These are phyloP conservation scores for Gossypium australe DNA, from an alignment of 345 rosid species.

Conservation along the genomic window DNA sequence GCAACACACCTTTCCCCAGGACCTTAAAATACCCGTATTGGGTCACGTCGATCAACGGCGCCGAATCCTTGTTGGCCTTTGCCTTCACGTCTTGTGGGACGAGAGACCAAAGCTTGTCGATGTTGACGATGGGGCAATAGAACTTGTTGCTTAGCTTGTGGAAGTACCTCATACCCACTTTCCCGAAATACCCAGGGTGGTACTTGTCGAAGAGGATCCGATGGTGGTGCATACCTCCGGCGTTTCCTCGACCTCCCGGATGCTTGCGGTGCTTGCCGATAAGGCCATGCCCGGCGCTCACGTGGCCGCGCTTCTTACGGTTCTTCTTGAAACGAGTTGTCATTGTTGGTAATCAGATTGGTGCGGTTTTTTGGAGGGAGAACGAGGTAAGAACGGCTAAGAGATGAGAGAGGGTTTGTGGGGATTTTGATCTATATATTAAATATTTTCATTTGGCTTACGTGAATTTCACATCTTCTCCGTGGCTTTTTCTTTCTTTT, in stretches of 20 bases:
- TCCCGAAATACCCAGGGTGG: slow-evolving; percentile 80
- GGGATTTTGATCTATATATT: too few relatives aligned
- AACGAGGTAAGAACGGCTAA: not conserved
- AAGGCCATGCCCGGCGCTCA: slow-evolving; percentile 76
- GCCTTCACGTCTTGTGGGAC: slow-evolving; percentile 58
- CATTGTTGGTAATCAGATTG: slow-evolving; percentile 24
- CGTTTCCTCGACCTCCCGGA: slow-evolving; percentile 84
- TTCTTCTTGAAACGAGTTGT: slow-evolving; percentile 71
- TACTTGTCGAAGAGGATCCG: slow-evolving; percentile 86
- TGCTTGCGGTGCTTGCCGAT: slow-evolving; percentile 78
- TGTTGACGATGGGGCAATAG: slow-evolving; percentile 68
- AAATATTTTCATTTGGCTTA: too few relatives aligned
- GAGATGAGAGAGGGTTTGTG: too few relatives aligned
- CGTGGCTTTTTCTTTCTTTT: too few relatives aligned
- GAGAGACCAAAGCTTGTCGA: slow-evolving; percentile 75
- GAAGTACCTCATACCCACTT: slow-evolving; percentile 83
- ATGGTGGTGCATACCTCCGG: slow-evolving; percentile 89
- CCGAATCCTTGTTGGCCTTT: slow-evolving; percentile 52
- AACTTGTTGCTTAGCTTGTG: slow-evolving; percentile 77
- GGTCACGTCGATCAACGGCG: slow-evolving; percentile 57
- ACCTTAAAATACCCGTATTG: slow-evolving; percentile 78
- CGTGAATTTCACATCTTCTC: too few relatives aligned
- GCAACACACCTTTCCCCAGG: slow-evolving; percentile 65
- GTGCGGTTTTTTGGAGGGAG: not conserved
- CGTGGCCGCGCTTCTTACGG: slow-evolving; percentile 87